phyloP scores from a whole-genome alignment of 2,329 filamentous ascomycete genomes.

The Penicillium olsonii region DNA sequence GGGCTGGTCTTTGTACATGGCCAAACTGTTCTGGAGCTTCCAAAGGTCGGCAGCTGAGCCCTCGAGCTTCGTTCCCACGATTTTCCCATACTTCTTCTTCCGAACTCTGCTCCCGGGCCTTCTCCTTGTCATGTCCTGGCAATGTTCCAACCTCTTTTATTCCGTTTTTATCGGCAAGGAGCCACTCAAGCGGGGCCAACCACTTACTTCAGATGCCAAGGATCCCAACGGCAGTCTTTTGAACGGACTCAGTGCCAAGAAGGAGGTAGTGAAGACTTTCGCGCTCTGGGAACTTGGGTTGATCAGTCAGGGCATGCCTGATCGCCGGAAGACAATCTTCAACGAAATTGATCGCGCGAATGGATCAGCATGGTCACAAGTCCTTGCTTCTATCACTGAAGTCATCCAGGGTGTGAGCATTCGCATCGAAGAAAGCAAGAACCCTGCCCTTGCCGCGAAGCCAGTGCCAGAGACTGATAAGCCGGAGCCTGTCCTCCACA shows the following conservation, averaged over 20 bases:
- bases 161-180: conserved; percentile 76
- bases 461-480: conserved; percentile 46
- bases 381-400: conserved; percentile 68
- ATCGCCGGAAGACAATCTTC: conserved; percentile 79
- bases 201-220: conserved; percentile 80
- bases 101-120: conserved; percentile 64
- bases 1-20: conserved; percentile 68
- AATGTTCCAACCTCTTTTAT: conserved; percentile 74
- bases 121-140: conserved; percentile 72
- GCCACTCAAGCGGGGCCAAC: conserved; percentile 80
- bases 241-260: conserved; percentile 80
- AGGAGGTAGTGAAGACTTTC: conserved; percentile 74
- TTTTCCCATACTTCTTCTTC: conserved; percentile 57
- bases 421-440: conserved; percentile 66
- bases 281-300: conserved; percentile 88
- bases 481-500: conserved; percentile 41
- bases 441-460: conserved; percentile 39
- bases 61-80: conserved; percentile 56
- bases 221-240: conserved; percentile 90
- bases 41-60: conserved; percentile 67
- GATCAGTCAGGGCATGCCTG: conserved; percentile 72
- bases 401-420: conserved; percentile 67
- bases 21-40: conserved; percentile 73
- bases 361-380: conserved; percentile 78
- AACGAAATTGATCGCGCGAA: conserved; percentile 81